phyloP scores from a whole-genome alignment of 306 rosid species.

The Prunus fruticosa region DNA sequence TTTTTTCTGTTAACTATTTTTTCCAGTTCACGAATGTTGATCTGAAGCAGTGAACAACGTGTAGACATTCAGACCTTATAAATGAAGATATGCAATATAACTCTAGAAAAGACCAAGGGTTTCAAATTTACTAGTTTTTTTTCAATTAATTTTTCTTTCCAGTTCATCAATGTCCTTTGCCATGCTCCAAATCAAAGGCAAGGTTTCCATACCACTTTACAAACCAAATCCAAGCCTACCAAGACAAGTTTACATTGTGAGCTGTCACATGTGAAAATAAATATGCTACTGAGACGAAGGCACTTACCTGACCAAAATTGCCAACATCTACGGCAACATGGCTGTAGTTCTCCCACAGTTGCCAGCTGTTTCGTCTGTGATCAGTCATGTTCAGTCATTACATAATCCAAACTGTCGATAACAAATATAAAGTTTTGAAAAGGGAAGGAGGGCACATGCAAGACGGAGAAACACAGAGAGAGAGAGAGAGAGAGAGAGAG shows the following conservation, averaged over 20 bases:
- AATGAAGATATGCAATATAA: background rate
- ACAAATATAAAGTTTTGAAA: background rate
- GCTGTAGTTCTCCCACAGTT: slow-evolving; percentile 87
- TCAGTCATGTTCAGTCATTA: slow-evolving; percentile 33
- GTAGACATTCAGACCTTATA: too few species aligned
- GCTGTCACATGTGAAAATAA: background rate
- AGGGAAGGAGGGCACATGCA: background rate
- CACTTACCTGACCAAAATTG: slow-evolving; percentile 71
- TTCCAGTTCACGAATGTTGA: background rate
- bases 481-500: background rate
- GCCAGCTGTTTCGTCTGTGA: slow-evolving; percentile 93
- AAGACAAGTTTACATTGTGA: background rate
- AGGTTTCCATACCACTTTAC: background rate
- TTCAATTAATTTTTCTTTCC: background rate
- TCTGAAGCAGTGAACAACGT: background rate
- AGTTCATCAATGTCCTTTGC: background rate
- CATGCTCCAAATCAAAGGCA: background rate
- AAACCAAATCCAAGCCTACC: background rate
- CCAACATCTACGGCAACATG: slow-evolving; percentile 85
- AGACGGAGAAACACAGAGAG: too few species aligned
- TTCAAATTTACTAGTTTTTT: background rate
- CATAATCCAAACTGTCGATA: slow-evolving; percentile 19
- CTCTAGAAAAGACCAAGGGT: background rate
- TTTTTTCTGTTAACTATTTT: too few species aligned
- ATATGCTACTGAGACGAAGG: background rate